Conservation (phyloP, 2,329 filamentous ascomycete species). For the Aspergillaceae sp. region DNA sequence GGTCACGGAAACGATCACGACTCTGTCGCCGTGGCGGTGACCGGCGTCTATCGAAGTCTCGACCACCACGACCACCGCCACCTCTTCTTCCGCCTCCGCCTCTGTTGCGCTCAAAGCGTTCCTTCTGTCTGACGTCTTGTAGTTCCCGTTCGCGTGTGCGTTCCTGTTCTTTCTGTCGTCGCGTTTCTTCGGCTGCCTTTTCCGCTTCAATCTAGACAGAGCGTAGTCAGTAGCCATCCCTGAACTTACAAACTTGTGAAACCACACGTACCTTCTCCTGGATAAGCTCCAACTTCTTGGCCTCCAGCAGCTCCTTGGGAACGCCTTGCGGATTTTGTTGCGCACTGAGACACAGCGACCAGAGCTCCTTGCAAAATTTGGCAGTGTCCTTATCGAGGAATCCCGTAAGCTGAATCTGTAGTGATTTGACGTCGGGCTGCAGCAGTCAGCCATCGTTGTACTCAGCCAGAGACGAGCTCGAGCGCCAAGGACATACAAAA, state of each 20-base stretch:
- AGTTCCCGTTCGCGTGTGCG: conserved; percentile 63
- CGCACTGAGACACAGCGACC: conserved; percentile 83
- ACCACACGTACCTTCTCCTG: conserved; percentile 68
- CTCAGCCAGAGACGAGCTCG: conserved; percentile 1
- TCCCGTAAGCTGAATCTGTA: conserved; percentile 89
- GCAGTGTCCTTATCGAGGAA: conserved; percentile 91
- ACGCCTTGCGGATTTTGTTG: conserved; percentile 84
- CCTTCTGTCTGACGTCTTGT: conserved; percentile 54
- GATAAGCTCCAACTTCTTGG: conserved; percentile 89
- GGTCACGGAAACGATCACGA: conserved; percentile 37
- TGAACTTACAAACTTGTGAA: neutral
- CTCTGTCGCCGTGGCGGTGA: conserved; percentile 45
- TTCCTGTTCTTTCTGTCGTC: conserved; percentile 61
- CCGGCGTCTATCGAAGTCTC: conserved; percentile 44
- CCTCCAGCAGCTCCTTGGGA: conserved; percentile 86
- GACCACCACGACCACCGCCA: conserved; percentile 23
- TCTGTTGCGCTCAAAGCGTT: conserved; percentile 33
- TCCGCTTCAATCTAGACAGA: conserved; percentile 64
- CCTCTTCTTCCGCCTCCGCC: conserved; percentile 29
- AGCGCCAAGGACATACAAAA: conserved; percentile 51
- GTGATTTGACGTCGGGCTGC: conserved; percentile 88
- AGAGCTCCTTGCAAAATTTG: conserved; percentile 84
- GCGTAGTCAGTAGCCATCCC: conserved; percentile 5
- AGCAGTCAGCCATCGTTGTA: neutral
- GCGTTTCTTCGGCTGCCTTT: conserved; percentile 66